A percentile compares a stretch with the other conserved stretches of the same genome.
Conservation (phyloP, 768 basidiomycete genomes). For the Leucosporidium creatinivorum region DNA sequence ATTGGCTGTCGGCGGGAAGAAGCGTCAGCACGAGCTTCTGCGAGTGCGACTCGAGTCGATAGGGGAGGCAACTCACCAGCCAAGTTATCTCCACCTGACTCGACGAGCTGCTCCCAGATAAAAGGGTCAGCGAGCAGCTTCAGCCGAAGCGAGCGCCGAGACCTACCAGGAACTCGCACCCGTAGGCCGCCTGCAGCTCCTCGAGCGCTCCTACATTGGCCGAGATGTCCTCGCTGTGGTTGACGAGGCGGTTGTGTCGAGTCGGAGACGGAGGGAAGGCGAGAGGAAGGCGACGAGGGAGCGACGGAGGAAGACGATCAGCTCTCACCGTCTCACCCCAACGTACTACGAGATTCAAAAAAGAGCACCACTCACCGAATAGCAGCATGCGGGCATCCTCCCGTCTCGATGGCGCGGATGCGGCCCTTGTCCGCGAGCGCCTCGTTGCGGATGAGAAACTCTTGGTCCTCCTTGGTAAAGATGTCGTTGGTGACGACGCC, state of each 20-base stretch:
- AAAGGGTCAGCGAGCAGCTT: neutral
- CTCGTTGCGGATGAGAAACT: slow-evolving; percentile 87
- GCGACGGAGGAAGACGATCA: neutral
- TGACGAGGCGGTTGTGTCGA: too few relatives aligned
- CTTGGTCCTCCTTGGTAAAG: slow-evolving; percentile 91
- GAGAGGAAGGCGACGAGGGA: too few relatives aligned
- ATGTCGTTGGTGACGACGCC: slow-evolving; percentile 99
- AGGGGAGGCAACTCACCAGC: too few relatives aligned
- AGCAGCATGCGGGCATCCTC: slow-evolving; percentile 95
- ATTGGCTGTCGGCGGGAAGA: slow-evolving; percentile 53
- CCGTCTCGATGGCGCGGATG: slow-evolving; percentile 94
- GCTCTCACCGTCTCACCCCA: too few relatives aligned
- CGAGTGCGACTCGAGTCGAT: too few relatives aligned
- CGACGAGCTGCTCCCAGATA: slow-evolving; percentile 47
- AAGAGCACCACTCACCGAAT: slow-evolving; percentile 54
- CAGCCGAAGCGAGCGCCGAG: neutral
- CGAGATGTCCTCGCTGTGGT: slow-evolving; percentile 70
- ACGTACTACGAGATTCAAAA: neutral
- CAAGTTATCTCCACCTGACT: slow-evolving; percentile 93
- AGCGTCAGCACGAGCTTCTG: neutral
- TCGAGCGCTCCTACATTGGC: slow-evolving; percentile 96
- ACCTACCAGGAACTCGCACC: slow-evolving; percentile 52
- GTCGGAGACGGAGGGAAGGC: too few relatives aligned
- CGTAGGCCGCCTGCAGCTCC: slow-evolving; percentile 82
- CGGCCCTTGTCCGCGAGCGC: slow-evolving; percentile 69